Conservation (phyloP, 192 early-diverging fungal genomes). For the Geranomyces variabilis region DNA sequence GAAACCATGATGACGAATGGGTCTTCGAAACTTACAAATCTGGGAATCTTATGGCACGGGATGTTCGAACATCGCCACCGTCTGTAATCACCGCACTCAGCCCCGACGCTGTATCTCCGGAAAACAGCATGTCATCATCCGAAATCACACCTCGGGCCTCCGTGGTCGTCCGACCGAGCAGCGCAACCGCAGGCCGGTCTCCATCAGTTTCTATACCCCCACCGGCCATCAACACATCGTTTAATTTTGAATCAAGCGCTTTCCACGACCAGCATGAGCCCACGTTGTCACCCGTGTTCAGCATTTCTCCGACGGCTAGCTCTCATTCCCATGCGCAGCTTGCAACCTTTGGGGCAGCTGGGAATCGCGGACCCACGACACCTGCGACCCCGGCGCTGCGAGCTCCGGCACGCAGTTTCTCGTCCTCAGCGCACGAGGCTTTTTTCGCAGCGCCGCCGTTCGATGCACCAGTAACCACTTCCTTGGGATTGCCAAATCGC, state of each 20-base stretch:
- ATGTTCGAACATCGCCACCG: background rate
- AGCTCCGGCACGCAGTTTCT: constrained; percentile 12
- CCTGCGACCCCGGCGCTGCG: background rate
- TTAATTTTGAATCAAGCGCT: background rate
- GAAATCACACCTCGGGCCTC: background rate
- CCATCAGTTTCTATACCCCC: constrained; percentile 5
- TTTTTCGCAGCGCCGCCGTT: too few relatives aligned
- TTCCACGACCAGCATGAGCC: background rate
- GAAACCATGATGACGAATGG: constrained; percentile 44
- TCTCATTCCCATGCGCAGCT: background rate
- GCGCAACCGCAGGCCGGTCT: background rate
- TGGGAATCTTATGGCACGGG: background rate
- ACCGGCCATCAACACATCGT: constrained; percentile 16
- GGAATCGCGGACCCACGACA: background rate
- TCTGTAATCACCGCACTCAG: background rate
- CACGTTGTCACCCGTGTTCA: constrained; percentile 31
- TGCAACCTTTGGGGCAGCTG: background rate
- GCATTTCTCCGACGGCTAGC: constrained; percentile 19
- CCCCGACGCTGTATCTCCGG: background rate
- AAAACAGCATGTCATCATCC: constrained; percentile 5
- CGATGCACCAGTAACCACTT: too few relatives aligned
- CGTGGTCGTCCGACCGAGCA: background rate
- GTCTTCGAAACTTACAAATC: constrained; percentile 49
- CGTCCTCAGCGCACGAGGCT: background rate
- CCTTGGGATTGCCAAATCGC: too few relatives aligned